Evolutionary conservation across 768 basidiomycete genomes (phyloP).

Genomic region (Lactifluus pinguis): DNA sequence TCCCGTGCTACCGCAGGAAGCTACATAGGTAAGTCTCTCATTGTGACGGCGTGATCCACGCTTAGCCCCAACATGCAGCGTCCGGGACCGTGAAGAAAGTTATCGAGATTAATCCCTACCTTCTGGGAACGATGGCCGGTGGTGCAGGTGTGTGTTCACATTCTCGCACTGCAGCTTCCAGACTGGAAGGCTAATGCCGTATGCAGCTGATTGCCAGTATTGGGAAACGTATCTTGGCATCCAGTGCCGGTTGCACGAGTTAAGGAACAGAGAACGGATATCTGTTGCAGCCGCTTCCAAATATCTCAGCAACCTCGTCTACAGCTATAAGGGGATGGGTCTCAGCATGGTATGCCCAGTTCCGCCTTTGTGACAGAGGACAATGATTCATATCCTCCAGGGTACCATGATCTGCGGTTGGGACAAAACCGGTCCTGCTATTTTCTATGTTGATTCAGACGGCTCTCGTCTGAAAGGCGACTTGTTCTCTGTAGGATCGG

Average conservation of each 20-base stretch:
- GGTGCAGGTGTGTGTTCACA: constrained; percentile 66
- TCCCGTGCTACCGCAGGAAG: constrained; percentile 95
- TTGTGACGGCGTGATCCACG: not conserved
- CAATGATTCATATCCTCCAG: constrained; percentile 31
- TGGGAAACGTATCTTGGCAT: constrained; percentile 99
- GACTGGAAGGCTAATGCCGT: not conserved
- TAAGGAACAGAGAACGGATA: constrained; percentile 93
- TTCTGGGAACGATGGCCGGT: constrained; percentile 99
- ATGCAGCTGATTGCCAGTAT: constrained; percentile 84
- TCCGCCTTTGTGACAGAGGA: not conserved
- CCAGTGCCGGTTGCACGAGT: constrained; percentile 93
- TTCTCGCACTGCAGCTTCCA: not conserved
- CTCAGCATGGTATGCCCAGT: constrained; percentile 78
- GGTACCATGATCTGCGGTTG: constrained; percentile 99
- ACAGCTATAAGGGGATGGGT: constrained; percentile 98
- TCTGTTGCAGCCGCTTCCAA: constrained; percentile 99
- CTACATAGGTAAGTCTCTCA: constrained; percentile 68
- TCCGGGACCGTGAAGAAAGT: constrained; percentile 99
- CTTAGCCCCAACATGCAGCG: constrained; percentile 37
- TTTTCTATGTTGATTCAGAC: constrained; percentile 98
- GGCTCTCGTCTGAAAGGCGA: constrained; percentile 93
- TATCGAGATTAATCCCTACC: constrained; percentile 97
- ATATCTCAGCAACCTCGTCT: constrained; percentile 94
- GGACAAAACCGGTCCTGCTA: constrained; percentile 96
- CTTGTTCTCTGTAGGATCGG: constrained; percentile 97